These are phyloP conservation scores for Prunella vulgaris DNA, from an alignment of 257 asterid genomes.

Conservation along the genomic window DNA sequence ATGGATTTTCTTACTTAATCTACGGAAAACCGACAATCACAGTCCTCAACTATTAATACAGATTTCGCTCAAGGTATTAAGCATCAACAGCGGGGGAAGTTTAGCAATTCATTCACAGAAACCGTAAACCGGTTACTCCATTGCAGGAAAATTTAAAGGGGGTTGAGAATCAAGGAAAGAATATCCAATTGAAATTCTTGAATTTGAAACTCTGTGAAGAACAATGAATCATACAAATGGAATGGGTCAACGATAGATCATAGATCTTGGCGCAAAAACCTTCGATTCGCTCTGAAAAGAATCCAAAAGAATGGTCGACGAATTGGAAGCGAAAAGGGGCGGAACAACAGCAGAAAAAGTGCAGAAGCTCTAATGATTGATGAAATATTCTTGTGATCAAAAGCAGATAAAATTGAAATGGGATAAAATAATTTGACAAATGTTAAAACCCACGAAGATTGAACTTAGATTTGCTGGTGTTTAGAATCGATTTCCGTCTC, in stretches of 20 bases:
- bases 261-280: slow-evolving; percentile 24
- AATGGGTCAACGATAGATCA: slow-evolving; percentile 21
- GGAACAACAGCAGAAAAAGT: slow-evolving; percentile 3
- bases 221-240: slow-evolving; percentile 4
- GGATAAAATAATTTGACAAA: slow-evolving; percentile 7
- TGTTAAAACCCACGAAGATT: slow-evolving; percentile 21
- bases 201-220: slow-evolving; percentile 11
- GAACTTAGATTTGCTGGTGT: slow-evolving; percentile 12
- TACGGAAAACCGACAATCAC: slow-evolving; percentile 2
- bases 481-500: slow-evolving; percentile 13
- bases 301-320: slow-evolving; percentile 13
- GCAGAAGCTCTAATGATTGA: slow-evolving; percentile 7
- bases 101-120: slow-evolving; percentile 8
- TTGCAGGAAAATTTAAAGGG: slow-evolving; percentile 12
- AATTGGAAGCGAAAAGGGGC: slow-evolving; percentile 1
- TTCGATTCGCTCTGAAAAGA: slow-evolving; percentile 17
- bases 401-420: slow-evolving; percentile 6
- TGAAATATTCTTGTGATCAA: slow-evolving; percentile 10
- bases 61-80: slow-evolving; percentile 10
- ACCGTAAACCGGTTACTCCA: slow-evolving; percentile 19
- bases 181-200: background rate
- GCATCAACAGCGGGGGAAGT: background rate
- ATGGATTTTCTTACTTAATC: background rate
- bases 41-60: slow-evolving; percentile 13
- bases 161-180: background rate